Evolutionary conservation across 1,284 basidiomycete species (phyloP).

Genomic region (Sphaerobolus stellatus): DNA sequence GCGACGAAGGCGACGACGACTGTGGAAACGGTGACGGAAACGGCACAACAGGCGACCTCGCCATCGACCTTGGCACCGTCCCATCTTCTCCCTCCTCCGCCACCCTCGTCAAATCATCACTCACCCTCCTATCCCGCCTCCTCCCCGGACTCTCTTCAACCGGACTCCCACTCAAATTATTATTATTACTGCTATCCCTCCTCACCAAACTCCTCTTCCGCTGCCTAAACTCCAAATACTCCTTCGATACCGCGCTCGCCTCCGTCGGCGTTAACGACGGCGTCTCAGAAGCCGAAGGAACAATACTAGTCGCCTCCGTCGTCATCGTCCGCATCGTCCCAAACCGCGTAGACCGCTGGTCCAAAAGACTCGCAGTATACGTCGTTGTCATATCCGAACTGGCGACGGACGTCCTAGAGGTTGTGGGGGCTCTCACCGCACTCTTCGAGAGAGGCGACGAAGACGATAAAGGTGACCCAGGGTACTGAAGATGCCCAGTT

Average conservation of each 20-base stretch:
- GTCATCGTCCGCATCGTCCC: constrained; percentile 77
- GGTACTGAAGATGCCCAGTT: too few relatives aligned
- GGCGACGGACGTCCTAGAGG: constrained; percentile 24
- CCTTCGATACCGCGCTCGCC: constrained; percentile 43
- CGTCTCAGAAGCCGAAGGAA: constrained; percentile 46
- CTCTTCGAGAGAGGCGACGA: neutral
- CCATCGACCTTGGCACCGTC: too few relatives aligned
- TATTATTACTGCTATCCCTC: neutral
- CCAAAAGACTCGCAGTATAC: constrained; percentile 61
- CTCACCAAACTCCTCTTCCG: neutral
- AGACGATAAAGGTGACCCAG: too few relatives aligned
- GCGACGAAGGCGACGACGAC: constrained; percentile 35
- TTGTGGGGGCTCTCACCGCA: constrained; percentile 12
- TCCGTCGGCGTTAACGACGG: constrained; percentile 65
- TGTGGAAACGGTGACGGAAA: constrained; percentile 33
- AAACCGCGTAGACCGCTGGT: constrained; percentile 56
- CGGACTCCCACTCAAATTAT: neutral
- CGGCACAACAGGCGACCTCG: too few relatives aligned
- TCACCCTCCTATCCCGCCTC: constrained; percentile 56
- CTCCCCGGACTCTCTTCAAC: constrained; percentile 30
- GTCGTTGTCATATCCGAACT: constrained; percentile 52
- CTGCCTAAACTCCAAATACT: neutral
- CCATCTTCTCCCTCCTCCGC: constrained; percentile 64
- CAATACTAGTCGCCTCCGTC: constrained; percentile 70
- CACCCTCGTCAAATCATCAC: constrained; percentile 69